These are phyloP conservation scores for Cyberlindnera xishuangbannaensis DNA, from an alignment of 805 yeast genomes.

Conservation along the genomic window DNA sequence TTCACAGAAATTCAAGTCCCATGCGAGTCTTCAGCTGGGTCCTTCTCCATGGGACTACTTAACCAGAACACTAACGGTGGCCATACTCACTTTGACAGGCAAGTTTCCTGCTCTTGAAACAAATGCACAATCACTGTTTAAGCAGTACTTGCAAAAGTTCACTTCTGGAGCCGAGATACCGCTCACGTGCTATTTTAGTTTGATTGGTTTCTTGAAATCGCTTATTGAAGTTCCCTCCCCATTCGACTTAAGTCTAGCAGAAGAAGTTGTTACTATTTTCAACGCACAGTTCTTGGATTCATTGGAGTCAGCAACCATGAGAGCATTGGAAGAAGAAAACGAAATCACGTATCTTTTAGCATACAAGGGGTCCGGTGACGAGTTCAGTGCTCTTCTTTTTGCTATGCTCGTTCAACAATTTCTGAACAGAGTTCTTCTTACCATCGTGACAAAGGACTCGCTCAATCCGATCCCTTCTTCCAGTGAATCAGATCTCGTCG, in stretches of 20 bases:
- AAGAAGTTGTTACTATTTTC: slow-evolving; percentile 24
- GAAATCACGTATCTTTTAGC: slow-evolving; percentile 29
- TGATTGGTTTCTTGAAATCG: slow-evolving; percentile 34
- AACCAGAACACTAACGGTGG: slow-evolving; percentile 29
- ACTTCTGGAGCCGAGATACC: slow-evolving; percentile 11
- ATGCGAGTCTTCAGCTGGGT: slow-evolving; percentile 28
- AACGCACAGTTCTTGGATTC: slow-evolving; percentile 13
- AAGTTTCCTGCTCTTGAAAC: slow-evolving; percentile 26
- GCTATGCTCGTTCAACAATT: slow-evolving; percentile 23
- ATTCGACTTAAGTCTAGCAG: slow-evolving; percentile 16
- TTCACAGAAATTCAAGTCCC: slow-evolving; percentile 40
- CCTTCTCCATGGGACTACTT: slow-evolving; percentile 36
- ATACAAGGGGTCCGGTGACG: slow-evolving; percentile 31
- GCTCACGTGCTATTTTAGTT: slow-evolving; percentile 27
- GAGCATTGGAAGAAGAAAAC: slow-evolving; percentile 26
- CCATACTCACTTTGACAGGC: slow-evolving; percentile 23
- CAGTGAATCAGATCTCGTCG: slow-evolving; percentile 1
- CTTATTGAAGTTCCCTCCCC: slow-evolving; percentile 17
- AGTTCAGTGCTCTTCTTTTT: slow-evolving; percentile 29
- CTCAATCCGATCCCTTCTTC: neutral
- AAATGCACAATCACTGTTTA: slow-evolving; percentile 19
- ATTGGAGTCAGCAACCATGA: slow-evolving; percentile 27
- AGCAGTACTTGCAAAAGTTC: slow-evolving; percentile 22
- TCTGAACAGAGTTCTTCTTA: slow-evolving; percentile 13
- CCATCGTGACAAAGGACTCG: slow-evolving; percentile 2